These are phyloP conservation scores for Saccharomyces hybrid DNA, from an alignment of 1,139 yeast genomes.

Conservation along the genomic window DNA sequence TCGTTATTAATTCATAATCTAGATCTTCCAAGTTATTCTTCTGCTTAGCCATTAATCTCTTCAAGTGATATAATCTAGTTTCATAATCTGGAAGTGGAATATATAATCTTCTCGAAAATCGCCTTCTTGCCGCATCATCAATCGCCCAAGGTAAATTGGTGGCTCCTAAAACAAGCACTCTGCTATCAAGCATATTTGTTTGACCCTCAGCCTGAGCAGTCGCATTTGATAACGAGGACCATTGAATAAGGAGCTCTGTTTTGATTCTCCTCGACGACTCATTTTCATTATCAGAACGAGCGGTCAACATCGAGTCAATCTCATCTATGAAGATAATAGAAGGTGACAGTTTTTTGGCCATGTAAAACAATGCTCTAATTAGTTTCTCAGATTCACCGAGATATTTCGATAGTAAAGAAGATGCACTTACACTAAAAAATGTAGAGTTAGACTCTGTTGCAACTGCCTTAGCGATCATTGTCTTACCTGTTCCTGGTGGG, in stretches of 20 bases:
- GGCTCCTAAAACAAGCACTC: conserved; percentile 56
- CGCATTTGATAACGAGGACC: conserved; percentile 57
- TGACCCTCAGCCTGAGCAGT: conserved; percentile 36
- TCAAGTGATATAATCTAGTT: conserved; percentile 45
- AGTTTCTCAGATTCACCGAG: conserved; percentile 58
- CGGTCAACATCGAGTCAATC: conserved; percentile 52
- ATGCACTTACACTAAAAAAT: conserved; percentile 55
- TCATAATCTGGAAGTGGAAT: conserved; percentile 60
- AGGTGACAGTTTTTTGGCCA: conserved; percentile 43
- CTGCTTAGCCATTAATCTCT: conserved; percentile 37
- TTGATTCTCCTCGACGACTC: conserved; percentile 49
- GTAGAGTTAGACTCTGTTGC: conserved; percentile 62
- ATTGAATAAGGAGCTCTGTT: conserved; percentile 56
- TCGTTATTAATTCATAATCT: too few relatives aligned
- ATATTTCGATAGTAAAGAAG: conserved; percentile 54
- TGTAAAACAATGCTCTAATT: conserved; percentile 50
- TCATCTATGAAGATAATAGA: conserved; percentile 40
- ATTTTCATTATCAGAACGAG: conserved; percentile 46
- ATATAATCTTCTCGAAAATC: conserved; percentile 54
- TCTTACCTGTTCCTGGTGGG: conserved; percentile 45
- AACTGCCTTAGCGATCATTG: conserved; percentile 60
- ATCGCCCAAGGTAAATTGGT: conserved; percentile 64
- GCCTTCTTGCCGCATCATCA: conserved; percentile 60
- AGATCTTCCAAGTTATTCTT: too few relatives aligned
- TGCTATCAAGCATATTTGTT: conserved; percentile 22